These are phyloP conservation scores for Pythium aquatile DNA, from an alignment of 352 stramenopile genomes.

Conservation along the genomic window DNA sequence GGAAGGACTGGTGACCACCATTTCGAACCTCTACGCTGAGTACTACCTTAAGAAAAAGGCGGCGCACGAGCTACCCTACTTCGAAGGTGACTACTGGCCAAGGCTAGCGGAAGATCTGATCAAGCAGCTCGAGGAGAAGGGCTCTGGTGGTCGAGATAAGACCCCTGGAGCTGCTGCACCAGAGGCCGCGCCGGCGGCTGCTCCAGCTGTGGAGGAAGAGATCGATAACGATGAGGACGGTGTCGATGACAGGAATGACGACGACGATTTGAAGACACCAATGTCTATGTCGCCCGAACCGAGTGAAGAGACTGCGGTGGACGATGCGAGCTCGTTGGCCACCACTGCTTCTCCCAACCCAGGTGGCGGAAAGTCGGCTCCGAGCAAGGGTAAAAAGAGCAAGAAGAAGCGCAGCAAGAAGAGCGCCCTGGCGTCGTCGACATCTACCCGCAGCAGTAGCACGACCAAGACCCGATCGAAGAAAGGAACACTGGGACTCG, in stretches of 20 bases:
- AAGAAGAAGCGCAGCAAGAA: slow-evolving; percentile 86
- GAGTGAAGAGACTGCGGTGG: slow-evolving; percentile 43
- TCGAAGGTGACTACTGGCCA: slow-evolving; percentile 99
- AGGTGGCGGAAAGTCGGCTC: slow-evolving; percentile 24
- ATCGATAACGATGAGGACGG: slow-evolving; percentile 24
- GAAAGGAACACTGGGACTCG: slow-evolving; percentile 41
- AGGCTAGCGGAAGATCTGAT: slow-evolving; percentile 98
- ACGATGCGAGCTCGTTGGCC: slow-evolving; percentile 2
- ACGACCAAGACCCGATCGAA: slow-evolving; percentile 70
- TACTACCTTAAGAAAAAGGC: slow-evolving; percentile 89
- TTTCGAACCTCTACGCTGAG: slow-evolving; percentile 84
- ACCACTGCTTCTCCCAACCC: background rate
- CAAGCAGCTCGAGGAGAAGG: slow-evolving; percentile 96
- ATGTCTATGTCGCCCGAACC: slow-evolving; percentile 49
- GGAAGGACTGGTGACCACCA: slow-evolving; percentile 74
- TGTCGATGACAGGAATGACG: slow-evolving; percentile 15
- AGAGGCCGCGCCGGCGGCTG: background rate
- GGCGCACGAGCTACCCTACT: slow-evolving; percentile 94
- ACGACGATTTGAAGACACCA: slow-evolving; percentile 36
- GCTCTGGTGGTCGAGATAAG: slow-evolving; percentile 33
- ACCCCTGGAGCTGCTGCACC: slow-evolving; percentile 1
- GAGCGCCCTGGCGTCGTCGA: slow-evolving; percentile 34
- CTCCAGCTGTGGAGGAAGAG: slow-evolving; percentile 15
- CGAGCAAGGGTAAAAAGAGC: slow-evolving; percentile 42
- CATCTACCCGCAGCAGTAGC: slow-evolving; percentile 39